Evolutionary conservation across 441 rosid genomes (phyloP), one percentile per base, ranked within the genome.

Genomic region (Populus tomentosa): DNA sequence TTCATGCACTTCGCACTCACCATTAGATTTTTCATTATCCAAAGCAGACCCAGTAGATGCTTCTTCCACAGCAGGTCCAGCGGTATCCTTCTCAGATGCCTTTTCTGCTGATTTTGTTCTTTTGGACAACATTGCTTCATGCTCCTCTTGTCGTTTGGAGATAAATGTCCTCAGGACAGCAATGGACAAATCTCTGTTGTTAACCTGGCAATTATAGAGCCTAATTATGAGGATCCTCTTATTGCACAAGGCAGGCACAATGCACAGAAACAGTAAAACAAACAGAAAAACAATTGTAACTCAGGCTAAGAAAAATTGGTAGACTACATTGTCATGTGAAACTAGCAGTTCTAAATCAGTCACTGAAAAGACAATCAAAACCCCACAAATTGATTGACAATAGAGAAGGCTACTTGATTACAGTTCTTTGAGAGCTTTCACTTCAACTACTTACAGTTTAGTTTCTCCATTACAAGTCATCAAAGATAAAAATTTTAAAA

Each of bases 181-280:
- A 84, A 96, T 87, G 6, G 98, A 96, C 73, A 96, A 82, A 82
- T 96, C 99, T 75, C 98, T 90, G 71, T 94, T 96, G 86, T 96
- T 91, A 67, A 96, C 98, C 99, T 96, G 86, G 73, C 77, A 72
- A 80, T 72, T 74, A 50, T 33, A 75, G 23, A 72, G 33, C 62
- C 53, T 53, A 38, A 64, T 35, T 65, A 70, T 70, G 53, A 74
- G 66, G 35, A 71, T 53, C 21, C 46, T 65, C 59, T 26, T 5
- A 70, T 1, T 42, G n/a, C n/a, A n/a, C n/a, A n/a, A n/a, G n/a
- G n/a, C n/a, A n/a, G n/a, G 50, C 10, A 32, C 9, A 42, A 21
- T 36, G n/a, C 32, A 46, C 76, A 68, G 53, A 33, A 68, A 16
- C 35, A 53, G 24, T 59, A 30, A 75, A 30, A 56, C 1, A 67